A percentile compares a stretch with the other conserved stretches of the same genome.
Evolutionary conservation across 768 basidiomycete species (phyloP).

Genomic region (Russula brevipes): DNA sequence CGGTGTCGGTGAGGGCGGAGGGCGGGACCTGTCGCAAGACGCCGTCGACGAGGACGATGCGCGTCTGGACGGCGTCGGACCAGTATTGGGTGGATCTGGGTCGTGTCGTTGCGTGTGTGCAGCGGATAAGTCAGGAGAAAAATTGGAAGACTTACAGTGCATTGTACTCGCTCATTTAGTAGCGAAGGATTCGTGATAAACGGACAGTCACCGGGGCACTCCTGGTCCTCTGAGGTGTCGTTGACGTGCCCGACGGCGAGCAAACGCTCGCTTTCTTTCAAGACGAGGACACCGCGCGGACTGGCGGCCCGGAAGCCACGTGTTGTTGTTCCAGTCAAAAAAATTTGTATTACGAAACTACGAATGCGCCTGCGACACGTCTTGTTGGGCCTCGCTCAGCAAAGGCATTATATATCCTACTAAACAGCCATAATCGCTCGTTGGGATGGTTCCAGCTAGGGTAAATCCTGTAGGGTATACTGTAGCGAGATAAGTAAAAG

Average conservation of each 20-base stretch:
- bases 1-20: constrained; percentile 1
- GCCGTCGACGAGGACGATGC: constrained; percentile 12
- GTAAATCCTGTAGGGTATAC: constrained; percentile 16
- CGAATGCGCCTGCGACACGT: constrained; percentile 8
- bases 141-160: constrained; percentile 10
- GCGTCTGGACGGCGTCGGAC: constrained; percentile 15
- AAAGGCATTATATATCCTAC: constrained; percentile 13
- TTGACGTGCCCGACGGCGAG: too few relatives aligned
- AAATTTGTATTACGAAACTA: neutral
- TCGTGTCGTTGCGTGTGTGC: neutral
- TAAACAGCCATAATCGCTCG: neutral
- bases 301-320: neutral
- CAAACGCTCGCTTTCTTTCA: too few relatives aligned
- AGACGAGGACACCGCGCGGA: too few relatives aligned
- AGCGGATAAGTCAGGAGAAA: neutral
- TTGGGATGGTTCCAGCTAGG: constrained; percentile 5
- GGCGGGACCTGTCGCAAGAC: constrained; percentile 11
- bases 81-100: constrained; percentile 19
- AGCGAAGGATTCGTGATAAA: neutral
- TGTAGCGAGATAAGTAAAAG: constrained; percentile 19
- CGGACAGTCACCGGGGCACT: neutral
- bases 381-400: constrained; percentile 16
- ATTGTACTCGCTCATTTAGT: constrained; percentile 9
- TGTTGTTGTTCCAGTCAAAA: too few relatives aligned
- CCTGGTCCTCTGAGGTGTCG: too few relatives aligned